Conservation (phyloP, 352 stramenopile genomes). For the Phytophthora foliorum region DNA sequence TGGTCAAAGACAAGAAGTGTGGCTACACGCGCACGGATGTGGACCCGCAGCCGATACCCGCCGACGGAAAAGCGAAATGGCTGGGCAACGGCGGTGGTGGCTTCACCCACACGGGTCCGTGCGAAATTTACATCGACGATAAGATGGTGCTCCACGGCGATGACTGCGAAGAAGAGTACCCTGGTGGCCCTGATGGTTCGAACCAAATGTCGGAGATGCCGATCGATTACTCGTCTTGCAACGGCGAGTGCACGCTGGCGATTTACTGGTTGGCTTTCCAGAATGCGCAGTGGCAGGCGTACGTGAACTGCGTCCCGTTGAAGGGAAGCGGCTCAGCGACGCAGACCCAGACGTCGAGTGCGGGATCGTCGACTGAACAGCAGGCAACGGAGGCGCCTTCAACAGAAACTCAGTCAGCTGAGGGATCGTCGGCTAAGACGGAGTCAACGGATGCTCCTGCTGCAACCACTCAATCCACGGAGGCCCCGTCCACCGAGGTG, state of each 20-base stretch:
- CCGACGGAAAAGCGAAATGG: slow-evolving; percentile 41
- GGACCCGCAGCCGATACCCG: slow-evolving; percentile 41
- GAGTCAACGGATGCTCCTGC: neutral
- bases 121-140: slow-evolving; percentile 58
- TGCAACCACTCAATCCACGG: too few relatives aligned
- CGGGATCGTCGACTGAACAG: neutral
- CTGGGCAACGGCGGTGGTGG: slow-evolving; percentile 39
- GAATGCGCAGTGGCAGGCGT: slow-evolving; percentile 50
- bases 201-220: slow-evolving; percentile 37
- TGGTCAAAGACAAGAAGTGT: slow-evolving; percentile 41
- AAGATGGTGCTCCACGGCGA: slow-evolving; percentile 46
- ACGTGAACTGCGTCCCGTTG: slow-evolving; percentile 42
- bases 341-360: slow-evolving; percentile 14
- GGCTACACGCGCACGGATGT: slow-evolving; percentile 44
- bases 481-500: too few relatives aligned
- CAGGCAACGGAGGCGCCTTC: slow-evolving; percentile 1
- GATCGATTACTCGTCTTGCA: slow-evolving; percentile 53
- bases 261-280: slow-evolving; percentile 66
- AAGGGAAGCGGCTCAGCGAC: slow-evolving; percentile 19
- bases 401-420: slow-evolving; percentile 2
- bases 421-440: neutral
- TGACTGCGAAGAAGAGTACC: slow-evolving; percentile 48
- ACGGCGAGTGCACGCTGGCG: slow-evolving; percentile 43
- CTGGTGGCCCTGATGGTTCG: slow-evolving; percentile 24
- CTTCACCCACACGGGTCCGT: slow-evolving; percentile 49